Percentiles rank a stretch among this genome's conserved stretches.
Conservation (phyloP, 768 basidiomycete species). For the Podaxis pistillaris region DNA sequence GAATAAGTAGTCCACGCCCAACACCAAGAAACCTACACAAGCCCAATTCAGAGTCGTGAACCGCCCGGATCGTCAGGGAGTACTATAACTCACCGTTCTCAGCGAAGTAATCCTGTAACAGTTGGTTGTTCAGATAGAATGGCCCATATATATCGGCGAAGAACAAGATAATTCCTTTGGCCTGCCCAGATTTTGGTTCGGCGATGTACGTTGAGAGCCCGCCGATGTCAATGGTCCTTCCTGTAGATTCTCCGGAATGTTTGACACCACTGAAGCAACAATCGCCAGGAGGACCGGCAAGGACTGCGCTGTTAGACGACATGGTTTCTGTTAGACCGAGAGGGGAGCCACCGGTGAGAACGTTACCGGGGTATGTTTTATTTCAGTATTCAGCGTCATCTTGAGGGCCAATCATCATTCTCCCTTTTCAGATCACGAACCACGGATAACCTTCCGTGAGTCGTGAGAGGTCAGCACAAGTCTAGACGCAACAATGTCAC, state of each 20-base stretch:
- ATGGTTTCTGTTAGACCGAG: background rate
- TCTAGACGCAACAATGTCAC: background rate
- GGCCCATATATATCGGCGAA: slow-evolving; percentile 61
- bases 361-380: background rate
- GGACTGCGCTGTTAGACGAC: slow-evolving; percentile 21
- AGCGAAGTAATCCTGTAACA: slow-evolving; percentile 66
- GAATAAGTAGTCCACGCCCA: slow-evolving; percentile 65
- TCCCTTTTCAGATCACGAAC: background rate
- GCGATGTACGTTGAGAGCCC: slow-evolving; percentile 55
- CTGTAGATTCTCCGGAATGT: slow-evolving; percentile 48
- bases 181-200: slow-evolving; percentile 42
- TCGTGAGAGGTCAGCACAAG: background rate
- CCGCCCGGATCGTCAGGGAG: no score
- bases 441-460: background rate
- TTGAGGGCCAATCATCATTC: background rate
- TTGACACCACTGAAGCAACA: slow-evolving; percentile 53
- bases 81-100: slow-evolving; percentile 41
- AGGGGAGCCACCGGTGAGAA: background rate
- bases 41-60: background rate
- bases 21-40: slow-evolving; percentile 49
- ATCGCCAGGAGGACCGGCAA: slow-evolving; percentile 47
- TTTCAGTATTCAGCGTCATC: background rate
- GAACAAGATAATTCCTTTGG: slow-evolving; percentile 52
- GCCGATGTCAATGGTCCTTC: slow-evolving; percentile 37
- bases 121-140: slow-evolving; percentile 54